Conservation (phyloP, 2,329 filamentous ascomycete species). For the Diaporthe sp. region DNA sequence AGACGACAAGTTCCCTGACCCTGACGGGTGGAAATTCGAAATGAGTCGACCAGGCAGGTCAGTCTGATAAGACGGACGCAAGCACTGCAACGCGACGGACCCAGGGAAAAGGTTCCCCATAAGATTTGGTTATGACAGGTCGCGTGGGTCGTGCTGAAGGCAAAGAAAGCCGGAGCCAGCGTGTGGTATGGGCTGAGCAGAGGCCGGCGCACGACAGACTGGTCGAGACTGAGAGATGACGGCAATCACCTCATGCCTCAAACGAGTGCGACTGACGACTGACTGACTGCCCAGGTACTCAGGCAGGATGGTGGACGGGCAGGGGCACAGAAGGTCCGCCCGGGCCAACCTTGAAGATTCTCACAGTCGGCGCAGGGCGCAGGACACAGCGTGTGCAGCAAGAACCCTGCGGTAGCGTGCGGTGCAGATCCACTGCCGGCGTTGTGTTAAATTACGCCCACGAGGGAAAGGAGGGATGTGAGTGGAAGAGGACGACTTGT, state of each 20-base stretch:
- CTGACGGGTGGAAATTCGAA: slow-evolving; percentile 23
- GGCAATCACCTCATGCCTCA: slow-evolving; percentile 1
- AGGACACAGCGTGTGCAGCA: background rate
- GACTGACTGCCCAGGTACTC: background rate
- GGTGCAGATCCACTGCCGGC: slow-evolving; percentile 35
- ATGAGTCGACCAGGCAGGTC: background rate
- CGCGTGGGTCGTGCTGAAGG: slow-evolving; percentile 17
- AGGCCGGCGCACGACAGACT: background rate
- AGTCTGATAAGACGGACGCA: background rate
- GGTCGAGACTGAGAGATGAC: slow-evolving; percentile 20
- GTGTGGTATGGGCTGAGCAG: slow-evolving; percentile 11
- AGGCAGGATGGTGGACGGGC: background rate
- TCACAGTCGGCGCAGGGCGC: slow-evolving; percentile 4
- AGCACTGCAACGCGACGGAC: background rate
- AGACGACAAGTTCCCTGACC: slow-evolving; percentile 10
- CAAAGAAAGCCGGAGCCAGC: slow-evolving; percentile 13
- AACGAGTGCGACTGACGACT: background rate
- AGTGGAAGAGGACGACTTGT: slow-evolving; percentile 14
- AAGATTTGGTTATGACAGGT: slow-evolving; percentile 31
- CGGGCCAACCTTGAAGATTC: slow-evolving; percentile 17
- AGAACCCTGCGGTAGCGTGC: slow-evolving; percentile 24
- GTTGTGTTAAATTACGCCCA: slow-evolving; percentile 35
- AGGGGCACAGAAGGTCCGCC: background rate
- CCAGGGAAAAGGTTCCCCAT: slow-evolving; percentile 4
- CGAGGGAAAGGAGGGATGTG: slow-evolving; percentile 26